Conservation (phyloP, 2,329 filamentous ascomycete species). For the Neopestalotiopsis rosae region DNA sequence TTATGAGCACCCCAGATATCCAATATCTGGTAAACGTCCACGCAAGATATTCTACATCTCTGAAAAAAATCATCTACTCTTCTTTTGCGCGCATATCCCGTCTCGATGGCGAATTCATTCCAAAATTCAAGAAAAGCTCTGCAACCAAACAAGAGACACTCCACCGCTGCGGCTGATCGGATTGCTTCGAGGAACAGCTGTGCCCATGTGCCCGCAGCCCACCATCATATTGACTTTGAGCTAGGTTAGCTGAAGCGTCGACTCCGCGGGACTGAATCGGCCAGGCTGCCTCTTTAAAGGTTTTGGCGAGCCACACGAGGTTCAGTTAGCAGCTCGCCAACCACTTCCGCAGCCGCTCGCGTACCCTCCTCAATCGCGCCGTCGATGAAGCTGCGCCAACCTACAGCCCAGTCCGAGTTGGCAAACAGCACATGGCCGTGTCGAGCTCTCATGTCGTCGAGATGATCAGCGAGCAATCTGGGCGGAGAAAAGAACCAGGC, state of each 20-base stretch:
- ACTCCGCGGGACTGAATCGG: background rate
- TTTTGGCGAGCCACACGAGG: background rate
- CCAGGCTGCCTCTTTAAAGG: background rate
- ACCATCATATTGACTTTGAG: background rate
- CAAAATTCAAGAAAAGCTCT: too few species aligned
- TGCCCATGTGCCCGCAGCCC: background rate
- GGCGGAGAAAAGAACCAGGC: constrained; percentile 48
- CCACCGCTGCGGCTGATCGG: background rate
- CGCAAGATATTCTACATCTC: too few species aligned
- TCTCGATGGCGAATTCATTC: too few species aligned
- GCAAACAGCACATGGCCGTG: constrained; percentile 53
- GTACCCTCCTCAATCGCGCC: constrained; percentile 54
- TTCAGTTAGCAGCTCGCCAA: background rate
- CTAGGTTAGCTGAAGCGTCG: background rate
- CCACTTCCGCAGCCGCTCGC: constrained; percentile 32
- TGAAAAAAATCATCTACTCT: too few species aligned
- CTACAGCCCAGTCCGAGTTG: constrained; percentile 53
- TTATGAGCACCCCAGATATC: too few species aligned
- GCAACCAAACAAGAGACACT: background rate
- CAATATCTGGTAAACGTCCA: too few species aligned
- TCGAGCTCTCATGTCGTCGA: constrained; percentile 44
- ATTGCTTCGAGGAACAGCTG: background rate
- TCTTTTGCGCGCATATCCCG: too few species aligned
- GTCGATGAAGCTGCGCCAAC: constrained; percentile 56
- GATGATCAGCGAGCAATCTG: constrained; percentile 41